Evolutionary conservation across 139 green algal genomes (phyloP).

Genomic region (Asterochloris sp.): DNA sequence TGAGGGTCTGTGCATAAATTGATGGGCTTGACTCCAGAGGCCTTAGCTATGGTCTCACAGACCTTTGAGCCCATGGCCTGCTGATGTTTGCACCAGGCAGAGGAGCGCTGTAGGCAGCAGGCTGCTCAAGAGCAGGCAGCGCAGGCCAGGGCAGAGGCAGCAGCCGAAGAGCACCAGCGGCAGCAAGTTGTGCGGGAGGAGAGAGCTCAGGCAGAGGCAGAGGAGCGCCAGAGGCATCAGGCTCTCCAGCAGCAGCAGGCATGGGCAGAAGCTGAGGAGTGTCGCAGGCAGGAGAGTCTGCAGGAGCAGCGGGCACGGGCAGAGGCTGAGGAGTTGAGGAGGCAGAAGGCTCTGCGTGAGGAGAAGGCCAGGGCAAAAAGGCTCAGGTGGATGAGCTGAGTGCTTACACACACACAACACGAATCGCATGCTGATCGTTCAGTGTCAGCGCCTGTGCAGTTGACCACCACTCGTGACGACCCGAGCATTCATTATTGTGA

Average conservation of each 20-base stretch:
- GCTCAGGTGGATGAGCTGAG: too few relatives aligned
- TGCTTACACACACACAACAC: too few relatives aligned
- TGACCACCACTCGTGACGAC: too few relatives aligned
- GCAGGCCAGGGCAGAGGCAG: not conserved
- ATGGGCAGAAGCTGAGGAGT: not conserved
- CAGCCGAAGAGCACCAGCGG: not conserved
- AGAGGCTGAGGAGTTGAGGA: not conserved
- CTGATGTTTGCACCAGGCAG: not conserved
- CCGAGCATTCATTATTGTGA: too few relatives aligned
- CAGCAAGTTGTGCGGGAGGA: not conserved
- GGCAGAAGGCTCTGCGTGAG: too few relatives aligned
- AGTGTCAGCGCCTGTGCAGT: too few relatives aligned
- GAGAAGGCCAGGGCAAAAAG: too few relatives aligned
- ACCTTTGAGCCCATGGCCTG: not conserved
- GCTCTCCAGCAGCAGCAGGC: constrained; percentile 4
- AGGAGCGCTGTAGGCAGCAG: constrained; percentile 3
- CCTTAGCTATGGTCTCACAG: too few relatives aligned
- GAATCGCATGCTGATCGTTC: too few relatives aligned
- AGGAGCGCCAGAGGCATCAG: not conserved
- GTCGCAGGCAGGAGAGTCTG: not conserved
- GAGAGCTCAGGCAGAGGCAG: not conserved
- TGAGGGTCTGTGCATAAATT: too few relatives aligned
- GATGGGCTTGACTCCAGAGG: too few relatives aligned
- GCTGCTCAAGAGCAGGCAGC: not conserved
- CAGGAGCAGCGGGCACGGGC: not conserved